phyloP scores from a whole-genome alignment of 1,284 basidiomycete species.

The Veloboletus limbatus region DNA sequence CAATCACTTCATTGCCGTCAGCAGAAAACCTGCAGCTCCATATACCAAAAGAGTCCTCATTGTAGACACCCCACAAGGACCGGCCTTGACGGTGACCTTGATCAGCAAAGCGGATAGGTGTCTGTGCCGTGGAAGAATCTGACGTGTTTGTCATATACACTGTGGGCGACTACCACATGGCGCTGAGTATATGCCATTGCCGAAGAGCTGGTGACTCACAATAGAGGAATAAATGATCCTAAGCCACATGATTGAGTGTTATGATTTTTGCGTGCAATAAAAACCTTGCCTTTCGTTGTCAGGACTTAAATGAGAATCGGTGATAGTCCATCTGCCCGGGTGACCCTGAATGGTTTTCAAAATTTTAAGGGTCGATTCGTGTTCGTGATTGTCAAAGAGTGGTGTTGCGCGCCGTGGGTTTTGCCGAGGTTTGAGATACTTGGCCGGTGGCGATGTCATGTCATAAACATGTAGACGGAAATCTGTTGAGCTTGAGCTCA shows the following conservation, averaged over 20 bases:
- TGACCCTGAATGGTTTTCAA: slow-evolving; percentile 79
- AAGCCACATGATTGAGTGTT: slow-evolving; percentile 15
- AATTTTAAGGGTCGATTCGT: slow-evolving; percentile 69
- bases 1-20: slow-evolving; percentile 89
- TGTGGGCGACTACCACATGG: slow-evolving; percentile 51
- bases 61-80: slow-evolving; percentile 38
- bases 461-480: slow-evolving; percentile 89
- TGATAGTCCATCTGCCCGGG: slow-evolving; percentile 86
- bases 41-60: slow-evolving; percentile 66
- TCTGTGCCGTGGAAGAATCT: slow-evolving; percentile 68
- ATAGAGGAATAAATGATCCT: slow-evolving; percentile 94
- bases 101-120: slow-evolving; percentile 71
- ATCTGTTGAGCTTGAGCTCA: slow-evolving; percentile 45
- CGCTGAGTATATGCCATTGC: slow-evolving; percentile 4
- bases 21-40: slow-evolving; percentile 96
- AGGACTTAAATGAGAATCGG: slow-evolving; percentile 90
- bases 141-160: slow-evolving; percentile 85
- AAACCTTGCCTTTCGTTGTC: slow-evolving; percentile 77
- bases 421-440: slow-evolving; percentile 18
- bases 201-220: slow-evolving; percentile 39
- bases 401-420: slow-evolving; percentile 15
- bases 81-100: slow-evolving; percentile 31
- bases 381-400: slow-evolving; percentile 24
- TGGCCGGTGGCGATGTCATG: slow-evolving; percentile 54
- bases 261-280: slow-evolving; percentile 50